Base-by-base conservation (phyloP, 1,139 yeast genomes). In the Yamadazyma conglobata region DNA sequence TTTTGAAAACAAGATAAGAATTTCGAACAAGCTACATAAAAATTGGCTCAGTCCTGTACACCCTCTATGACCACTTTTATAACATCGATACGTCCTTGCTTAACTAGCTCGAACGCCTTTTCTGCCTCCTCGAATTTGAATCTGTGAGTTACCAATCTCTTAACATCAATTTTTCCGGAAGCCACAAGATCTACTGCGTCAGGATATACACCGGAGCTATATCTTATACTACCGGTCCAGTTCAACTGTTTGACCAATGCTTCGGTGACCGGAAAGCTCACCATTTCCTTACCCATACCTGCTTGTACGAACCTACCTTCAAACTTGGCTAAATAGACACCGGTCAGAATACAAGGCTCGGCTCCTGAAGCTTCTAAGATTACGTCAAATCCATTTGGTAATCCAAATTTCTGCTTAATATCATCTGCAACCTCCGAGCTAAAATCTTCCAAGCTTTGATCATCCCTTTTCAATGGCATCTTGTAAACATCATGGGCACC, bases 351-450 rank as follows among this genome's bases (percentile, higher is more conserved):
- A 35, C 83, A 77, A n/a, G 75, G 65, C 44, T 76, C 84, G 17
- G 78, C 83, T 22, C 88, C 88, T 6, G 86, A 69, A 30, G 83
- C 78, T 48, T 80, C 87, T 44, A 80, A 57, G 18, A 79, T 74
- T 28, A 77, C 69, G 30, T 68, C 64, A 15, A 86, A 80, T 2
- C 48, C 27, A 22, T 43, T 45, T 4, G 68, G 69, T 38, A 64
- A 60, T 3, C 64, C 59, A 22, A 43, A 44, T 20, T 30, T 23
- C n/a, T 31, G 10, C 17, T 39, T 43, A 20, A 46, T 44, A 3
- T 39, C 32, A 11, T 22, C 24, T 12, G 46, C 34, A 10, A 39
- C 37, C 26, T 41, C 31, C 24, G 34, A 32, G 24, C 42, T 41
- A 28, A 43, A 45, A 5, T 32, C 42, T 35, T 44, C 45, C 18